A percentile compares a stretch with the other conserved stretches of the same genome.
Evolutionary conservation across 768 basidiomycete genomes (phyloP).

Genomic region (Lentinula sp.): DNA sequence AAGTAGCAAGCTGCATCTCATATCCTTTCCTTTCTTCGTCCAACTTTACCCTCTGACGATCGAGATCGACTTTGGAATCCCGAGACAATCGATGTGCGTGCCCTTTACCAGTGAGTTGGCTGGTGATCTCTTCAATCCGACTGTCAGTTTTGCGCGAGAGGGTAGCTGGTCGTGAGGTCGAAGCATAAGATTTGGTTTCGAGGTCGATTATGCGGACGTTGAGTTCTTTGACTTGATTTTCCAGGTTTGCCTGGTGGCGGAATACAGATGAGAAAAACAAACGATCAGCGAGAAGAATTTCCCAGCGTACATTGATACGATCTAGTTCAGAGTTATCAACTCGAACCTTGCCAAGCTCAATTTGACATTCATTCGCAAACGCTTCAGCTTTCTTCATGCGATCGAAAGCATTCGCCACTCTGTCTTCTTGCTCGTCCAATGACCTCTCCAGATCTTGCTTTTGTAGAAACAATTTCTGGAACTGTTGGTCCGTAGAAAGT

Average conservation of each 20-base stretch:
- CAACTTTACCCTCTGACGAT: constrained; percentile 52
- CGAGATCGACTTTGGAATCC: constrained; percentile 54
- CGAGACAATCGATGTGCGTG: constrained; percentile 19
- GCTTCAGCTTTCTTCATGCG: constrained; percentile 79
- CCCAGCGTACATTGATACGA: constrained; percentile 55
- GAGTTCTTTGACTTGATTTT: constrained; percentile 82
- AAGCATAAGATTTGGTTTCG: constrained; percentile 71
- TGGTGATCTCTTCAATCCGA: constrained; percentile 68
- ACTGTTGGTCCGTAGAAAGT: constrained; percentile 65
- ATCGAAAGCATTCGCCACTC: constrained; percentile 64
- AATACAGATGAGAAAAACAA: background rate
- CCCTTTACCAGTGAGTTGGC: constrained; percentile 33
- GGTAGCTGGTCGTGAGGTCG: constrained; percentile 50
- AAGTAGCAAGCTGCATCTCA: constrained; percentile 48
- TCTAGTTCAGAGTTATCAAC: constrained; percentile 83
- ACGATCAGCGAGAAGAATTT: background rate
- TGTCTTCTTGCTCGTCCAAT: constrained; percentile 73
- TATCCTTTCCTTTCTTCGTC: constrained; percentile 62
- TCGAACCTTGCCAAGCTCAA: constrained; percentile 69
- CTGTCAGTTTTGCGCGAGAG: constrained; percentile 58
- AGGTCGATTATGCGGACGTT: constrained; percentile 80
- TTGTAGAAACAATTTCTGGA: constrained; percentile 70
- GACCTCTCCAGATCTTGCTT: constrained; percentile 79
- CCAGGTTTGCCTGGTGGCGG: constrained; percentile 59
- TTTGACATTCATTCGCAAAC: constrained; percentile 68